Evolutionary conservation across 768 basidiomycete species (phyloP).

Genomic region (Boletus tylopilopsis): DNA sequence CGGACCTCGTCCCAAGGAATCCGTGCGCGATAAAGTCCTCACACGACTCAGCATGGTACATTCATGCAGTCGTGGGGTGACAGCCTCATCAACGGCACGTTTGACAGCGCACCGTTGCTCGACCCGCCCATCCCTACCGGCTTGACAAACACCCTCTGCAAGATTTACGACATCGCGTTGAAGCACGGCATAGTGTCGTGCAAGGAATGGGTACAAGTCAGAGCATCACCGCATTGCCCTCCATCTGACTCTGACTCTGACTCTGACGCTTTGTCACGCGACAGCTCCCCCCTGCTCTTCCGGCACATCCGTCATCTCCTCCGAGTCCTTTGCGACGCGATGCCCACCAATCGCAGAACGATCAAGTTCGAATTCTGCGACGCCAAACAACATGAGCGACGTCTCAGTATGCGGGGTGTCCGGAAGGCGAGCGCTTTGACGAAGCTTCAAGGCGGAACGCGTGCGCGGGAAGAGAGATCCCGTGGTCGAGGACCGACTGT

Average conservation of each 20-base stretch:
- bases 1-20: background rate
- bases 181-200: background rate
- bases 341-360: background rate
- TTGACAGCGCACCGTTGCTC: background rate
- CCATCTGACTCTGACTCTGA: too few species aligned
- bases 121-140: background rate
- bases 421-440: background rate
- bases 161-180: background rate
- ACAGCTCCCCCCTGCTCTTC: background rate
- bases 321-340: background rate
- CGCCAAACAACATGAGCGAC: background rate
- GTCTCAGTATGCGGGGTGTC: background rate
- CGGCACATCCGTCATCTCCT: background rate
- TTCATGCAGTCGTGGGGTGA: background rate
- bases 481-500: background rate
- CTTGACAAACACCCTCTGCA: background rate
- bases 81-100: background rate
- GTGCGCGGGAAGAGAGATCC: background rate
- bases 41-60: background rate
- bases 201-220: background rate
- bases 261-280: too few species aligned
- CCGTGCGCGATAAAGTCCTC: background rate
- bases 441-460: background rate
- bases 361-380: background rate
- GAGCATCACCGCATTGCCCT: background rate